A percentile compares a stretch with the other conserved stretches of the same genome.
Conservation (phyloP, 345 rosid genomes). For the Eucalyptus dawsonii region DNA sequence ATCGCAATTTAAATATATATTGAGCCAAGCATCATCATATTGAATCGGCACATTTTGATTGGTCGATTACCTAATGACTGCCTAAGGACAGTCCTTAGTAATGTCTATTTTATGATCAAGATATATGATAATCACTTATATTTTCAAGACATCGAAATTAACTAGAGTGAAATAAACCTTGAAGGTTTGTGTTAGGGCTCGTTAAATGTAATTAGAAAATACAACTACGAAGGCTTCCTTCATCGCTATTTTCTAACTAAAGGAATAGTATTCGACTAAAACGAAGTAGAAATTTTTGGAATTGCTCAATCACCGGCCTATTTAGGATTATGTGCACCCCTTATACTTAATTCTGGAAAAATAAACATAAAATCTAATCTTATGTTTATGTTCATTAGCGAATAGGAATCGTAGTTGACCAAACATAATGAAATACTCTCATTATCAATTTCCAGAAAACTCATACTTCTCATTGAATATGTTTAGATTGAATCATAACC, state of each 20-base stretch:
- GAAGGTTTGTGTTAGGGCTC: not conserved
- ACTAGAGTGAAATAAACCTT: not conserved
- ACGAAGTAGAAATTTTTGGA: not conserved
- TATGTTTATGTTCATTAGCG: not conserved
- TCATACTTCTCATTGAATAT: not conserved
- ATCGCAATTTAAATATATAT: not conserved
- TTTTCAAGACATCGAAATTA: not conserved
- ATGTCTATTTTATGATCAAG: not conserved
- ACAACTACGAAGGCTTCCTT: not conserved
- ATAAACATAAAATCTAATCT: not conserved
- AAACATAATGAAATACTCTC: not conserved
- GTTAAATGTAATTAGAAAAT: not conserved
- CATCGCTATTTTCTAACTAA: not conserved
- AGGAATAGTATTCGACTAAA: not conserved
- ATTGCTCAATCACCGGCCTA: not conserved
- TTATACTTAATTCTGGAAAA: not conserved
- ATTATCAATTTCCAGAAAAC: not conserved
- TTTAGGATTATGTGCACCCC: not conserved
- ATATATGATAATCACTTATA: not conserved
- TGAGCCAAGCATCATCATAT: not conserved
- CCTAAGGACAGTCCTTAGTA: not conserved
- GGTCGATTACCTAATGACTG: not conserved
- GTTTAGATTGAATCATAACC: not conserved
- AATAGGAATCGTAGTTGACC: not conserved
- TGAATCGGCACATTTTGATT: not conserved